Evolutionary conservation across 2,329 filamentous ascomycete species (phyloP).

Genomic region (Polytolypa hystricis): DNA sequence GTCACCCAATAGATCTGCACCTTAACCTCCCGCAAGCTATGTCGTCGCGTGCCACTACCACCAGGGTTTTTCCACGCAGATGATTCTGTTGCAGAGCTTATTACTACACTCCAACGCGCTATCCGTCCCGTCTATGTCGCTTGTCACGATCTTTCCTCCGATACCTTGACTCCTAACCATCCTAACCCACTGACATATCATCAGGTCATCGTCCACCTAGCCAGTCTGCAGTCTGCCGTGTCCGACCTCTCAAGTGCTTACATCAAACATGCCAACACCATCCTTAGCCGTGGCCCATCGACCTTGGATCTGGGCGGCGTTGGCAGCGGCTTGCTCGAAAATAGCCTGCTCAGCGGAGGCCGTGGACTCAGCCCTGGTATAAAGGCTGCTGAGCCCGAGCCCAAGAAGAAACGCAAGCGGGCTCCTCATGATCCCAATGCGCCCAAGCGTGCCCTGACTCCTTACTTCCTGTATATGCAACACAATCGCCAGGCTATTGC

Average conservation of each 20-base stretch:
- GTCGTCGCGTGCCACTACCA: constrained; percentile 1
- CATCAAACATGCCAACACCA: constrained; percentile 75
- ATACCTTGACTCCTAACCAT: not conserved
- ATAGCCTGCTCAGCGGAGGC: constrained; percentile 30
- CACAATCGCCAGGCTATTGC: constrained; percentile 75
- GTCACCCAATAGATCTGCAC: not conserved
- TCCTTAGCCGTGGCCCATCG: constrained; percentile 53
- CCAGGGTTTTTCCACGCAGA: not conserved
- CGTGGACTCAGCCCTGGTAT: constrained; percentile 25
- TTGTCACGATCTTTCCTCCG: not conserved
- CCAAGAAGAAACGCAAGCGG: constrained; percentile 82
- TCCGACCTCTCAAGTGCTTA: constrained; percentile 73
- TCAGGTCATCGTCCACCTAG: constrained; percentile 66
- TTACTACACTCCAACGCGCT: too few relatives aligned
- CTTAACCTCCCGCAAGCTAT: not conserved
- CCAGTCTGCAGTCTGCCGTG: constrained; percentile 67
- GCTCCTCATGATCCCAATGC: constrained; percentile 80
- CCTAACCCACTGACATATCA: constrained; percentile 17
- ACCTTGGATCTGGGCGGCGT: constrained; percentile 44
- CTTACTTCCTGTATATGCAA: constrained; percentile 92
- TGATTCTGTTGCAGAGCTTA: too few relatives aligned
- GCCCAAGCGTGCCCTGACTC: constrained; percentile 85
- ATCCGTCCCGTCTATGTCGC: not conserved
- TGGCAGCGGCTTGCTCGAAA: constrained; percentile 34
- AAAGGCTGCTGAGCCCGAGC: constrained; percentile 8